These are phyloP conservation scores for Alternaria arbusti DNA, from an alignment of 2,329 filamentous ascomycete genomes.

Conservation along the genomic window DNA sequence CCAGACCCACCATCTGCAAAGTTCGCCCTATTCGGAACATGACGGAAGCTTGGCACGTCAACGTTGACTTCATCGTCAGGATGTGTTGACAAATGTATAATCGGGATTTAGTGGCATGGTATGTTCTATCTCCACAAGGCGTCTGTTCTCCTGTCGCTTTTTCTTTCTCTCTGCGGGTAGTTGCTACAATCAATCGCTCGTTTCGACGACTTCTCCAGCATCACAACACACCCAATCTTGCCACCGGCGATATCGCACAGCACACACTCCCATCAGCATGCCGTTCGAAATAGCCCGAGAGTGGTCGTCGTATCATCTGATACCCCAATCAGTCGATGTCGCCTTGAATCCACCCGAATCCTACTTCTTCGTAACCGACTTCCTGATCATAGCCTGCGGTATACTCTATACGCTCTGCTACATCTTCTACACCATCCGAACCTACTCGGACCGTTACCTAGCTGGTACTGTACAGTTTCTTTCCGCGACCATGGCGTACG, in stretches of 20 bases:
- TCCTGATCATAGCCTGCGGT: constrained; percentile 50
- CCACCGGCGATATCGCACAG: not conserved
- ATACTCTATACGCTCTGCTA: constrained; percentile 52
- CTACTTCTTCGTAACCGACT: constrained; percentile 52
- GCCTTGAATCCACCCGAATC: constrained; percentile 47
- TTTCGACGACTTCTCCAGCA: not conserved
- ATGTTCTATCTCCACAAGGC: not conserved
- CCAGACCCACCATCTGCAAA: constrained; percentile 2
- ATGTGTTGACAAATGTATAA: not conserved
- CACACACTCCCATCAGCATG: constrained; percentile 21
- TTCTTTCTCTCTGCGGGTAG: not conserved
- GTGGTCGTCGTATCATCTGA: constrained; percentile 54
- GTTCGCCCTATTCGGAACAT: constrained; percentile 19
- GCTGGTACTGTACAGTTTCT: constrained; percentile 44
- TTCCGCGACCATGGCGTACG: constrained; percentile 47
- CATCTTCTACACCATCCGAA: constrained; percentile 49
- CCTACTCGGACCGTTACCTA: constrained; percentile 44
- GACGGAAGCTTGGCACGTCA: constrained; percentile 33
- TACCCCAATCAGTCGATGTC: constrained; percentile 60
- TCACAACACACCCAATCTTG: not conserved
- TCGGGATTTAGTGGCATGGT: not conserved
- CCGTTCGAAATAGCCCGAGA: constrained; percentile 39
- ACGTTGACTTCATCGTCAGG: constrained; percentile 7
- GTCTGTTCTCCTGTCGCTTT: not conserved
- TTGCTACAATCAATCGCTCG: not conserved